Conservation (phyloP, 768 basidiomycete genomes). For the Gelatoporia subvermispora region DNA sequence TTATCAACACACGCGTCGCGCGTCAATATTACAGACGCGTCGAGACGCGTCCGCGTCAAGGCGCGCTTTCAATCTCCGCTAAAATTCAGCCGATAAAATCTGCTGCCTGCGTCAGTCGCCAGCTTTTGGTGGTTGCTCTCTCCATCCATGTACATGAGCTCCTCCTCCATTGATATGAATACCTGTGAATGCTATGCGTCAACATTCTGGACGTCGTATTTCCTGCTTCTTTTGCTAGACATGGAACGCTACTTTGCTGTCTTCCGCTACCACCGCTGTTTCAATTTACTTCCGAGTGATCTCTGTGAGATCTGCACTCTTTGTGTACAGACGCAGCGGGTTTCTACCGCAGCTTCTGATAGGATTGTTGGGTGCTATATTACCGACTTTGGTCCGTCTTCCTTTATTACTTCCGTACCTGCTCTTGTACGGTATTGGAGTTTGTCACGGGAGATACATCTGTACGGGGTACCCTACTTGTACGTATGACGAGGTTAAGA, state of each 20-base stretch:
- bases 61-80: conserved; percentile 14
- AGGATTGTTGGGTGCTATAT: conserved; percentile 30
- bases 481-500: too few relatives aligned
- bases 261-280: too few relatives aligned
- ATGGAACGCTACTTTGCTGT: too few relatives aligned
- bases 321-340: conserved; percentile 35
- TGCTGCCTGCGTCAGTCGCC: too few relatives aligned
- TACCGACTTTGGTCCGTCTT: conserved; percentile 13
- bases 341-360: conserved; percentile 31
- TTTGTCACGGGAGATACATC: conserved; percentile 27
- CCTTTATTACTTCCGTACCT: conserved; percentile 25
- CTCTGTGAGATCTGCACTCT: conserved; percentile 14
- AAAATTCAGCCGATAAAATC: not conserved
- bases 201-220: too few relatives aligned
- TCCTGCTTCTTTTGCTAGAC: too few relatives aligned
- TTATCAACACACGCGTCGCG: conserved; percentile 8
- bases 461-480: conserved; percentile 2
- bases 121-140: too few relatives aligned
- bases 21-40: conserved; percentile 2
- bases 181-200: too few relatives aligned
- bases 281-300: too few relatives aligned
- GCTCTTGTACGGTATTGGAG: conserved; percentile 14
- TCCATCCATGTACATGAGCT: too few relatives aligned
- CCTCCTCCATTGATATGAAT: too few relatives aligned
- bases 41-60: conserved; percentile 14